Evolutionary conservation across 352 stramenopile species (phyloP).

Genomic region (Lagenidium giganteum): DNA sequence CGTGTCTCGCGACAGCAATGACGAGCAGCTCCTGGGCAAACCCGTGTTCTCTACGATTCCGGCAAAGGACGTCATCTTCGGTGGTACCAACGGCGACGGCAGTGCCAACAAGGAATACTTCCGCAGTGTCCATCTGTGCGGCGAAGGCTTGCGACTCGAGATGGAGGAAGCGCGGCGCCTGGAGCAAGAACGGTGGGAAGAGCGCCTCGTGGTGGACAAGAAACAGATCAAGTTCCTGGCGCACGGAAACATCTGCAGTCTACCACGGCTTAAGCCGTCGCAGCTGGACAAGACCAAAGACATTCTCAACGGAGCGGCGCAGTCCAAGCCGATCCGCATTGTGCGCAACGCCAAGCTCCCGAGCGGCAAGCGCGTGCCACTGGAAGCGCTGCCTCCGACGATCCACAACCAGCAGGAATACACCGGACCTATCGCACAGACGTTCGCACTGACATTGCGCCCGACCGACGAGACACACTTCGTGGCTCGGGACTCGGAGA

Average conservation of each 20-base stretch:
- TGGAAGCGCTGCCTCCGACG: constrained; percentile 52
- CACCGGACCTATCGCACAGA: constrained; percentile 33
- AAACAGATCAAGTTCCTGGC: constrained; percentile 84
- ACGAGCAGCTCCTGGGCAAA: constrained; percentile 5
- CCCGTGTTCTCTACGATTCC: constrained; percentile 75
- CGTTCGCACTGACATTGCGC: constrained; percentile 46
- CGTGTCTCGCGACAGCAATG: constrained; percentile 31
- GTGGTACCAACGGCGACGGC: constrained; percentile 71
- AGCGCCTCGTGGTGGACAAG: constrained; percentile 85
- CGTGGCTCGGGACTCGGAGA: constrained; percentile 21
- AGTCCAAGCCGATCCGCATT: constrained; percentile 69
- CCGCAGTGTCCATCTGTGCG: constrained; percentile 79
- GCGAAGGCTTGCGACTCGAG: constrained; percentile 66
- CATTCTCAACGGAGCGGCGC: constrained; percentile 44
- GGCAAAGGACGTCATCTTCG: constrained; percentile 86
- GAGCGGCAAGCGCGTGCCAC: constrained; percentile 63
- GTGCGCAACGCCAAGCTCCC: constrained; percentile 73
- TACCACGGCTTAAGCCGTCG: constrained; percentile 35
- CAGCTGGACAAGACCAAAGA: constrained; percentile 79
- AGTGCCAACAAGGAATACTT: constrained; percentile 75
- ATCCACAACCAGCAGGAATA: constrained; percentile 72
- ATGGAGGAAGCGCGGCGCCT: constrained; percentile 64
- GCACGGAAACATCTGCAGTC: constrained; percentile 77
- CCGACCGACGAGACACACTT: constrained; percentile 33
- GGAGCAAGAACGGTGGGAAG: constrained; percentile 68